phyloP scores from a whole-genome alignment of 2,329 filamentous ascomycete genomes.

The Colletotrichum navitas region DNA sequence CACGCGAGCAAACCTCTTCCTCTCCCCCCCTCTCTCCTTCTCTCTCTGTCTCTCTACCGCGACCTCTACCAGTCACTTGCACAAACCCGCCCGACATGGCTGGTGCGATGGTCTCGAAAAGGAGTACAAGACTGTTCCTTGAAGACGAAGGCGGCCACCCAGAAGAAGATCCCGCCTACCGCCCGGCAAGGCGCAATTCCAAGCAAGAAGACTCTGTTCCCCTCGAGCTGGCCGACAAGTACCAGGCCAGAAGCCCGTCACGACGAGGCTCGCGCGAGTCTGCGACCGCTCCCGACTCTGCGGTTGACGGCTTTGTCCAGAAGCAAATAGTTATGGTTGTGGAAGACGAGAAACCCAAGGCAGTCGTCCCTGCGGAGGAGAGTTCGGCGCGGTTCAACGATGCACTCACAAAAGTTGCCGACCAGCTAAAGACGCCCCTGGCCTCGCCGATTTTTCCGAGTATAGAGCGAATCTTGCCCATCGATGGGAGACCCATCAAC shows the following conservation, averaged over 20 bases:
- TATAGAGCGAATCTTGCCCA: constrained; percentile 36
- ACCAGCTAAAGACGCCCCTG: constrained; percentile 17
- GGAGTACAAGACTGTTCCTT: constrained; percentile 40
- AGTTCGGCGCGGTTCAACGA: constrained; percentile 1
- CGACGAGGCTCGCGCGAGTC: constrained; percentile 36
- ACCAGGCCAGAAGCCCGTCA: constrained; percentile 24
- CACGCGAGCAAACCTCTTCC: constrained; percentile 32
- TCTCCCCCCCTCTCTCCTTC: no score
- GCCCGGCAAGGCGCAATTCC: constrained; percentile 29
- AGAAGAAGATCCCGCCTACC: constrained; percentile 35
- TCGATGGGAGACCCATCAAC: constrained; percentile 68
- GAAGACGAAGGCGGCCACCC: constrained; percentile 38
- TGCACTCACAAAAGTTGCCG: constrained; percentile 19
- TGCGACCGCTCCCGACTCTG: constrained; percentile 20
- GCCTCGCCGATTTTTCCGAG: constrained; percentile 15
- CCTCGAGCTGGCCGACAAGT: constrained; percentile 28
- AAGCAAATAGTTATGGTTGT: constrained; percentile 28
- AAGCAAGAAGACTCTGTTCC: constrained; percentile 34
- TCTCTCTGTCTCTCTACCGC: not conserved
- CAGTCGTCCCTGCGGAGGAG: constrained; percentile 9
- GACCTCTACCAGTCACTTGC: not conserved
- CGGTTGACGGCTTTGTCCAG: constrained; percentile 27
- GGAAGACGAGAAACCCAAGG: constrained; percentile 26
- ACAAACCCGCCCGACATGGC: constrained; percentile 16
- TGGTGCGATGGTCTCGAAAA: constrained; percentile 41